phyloP scores from a whole-genome alignment of 176 grass and related monocot species.

The Carex kokanica region DNA sequence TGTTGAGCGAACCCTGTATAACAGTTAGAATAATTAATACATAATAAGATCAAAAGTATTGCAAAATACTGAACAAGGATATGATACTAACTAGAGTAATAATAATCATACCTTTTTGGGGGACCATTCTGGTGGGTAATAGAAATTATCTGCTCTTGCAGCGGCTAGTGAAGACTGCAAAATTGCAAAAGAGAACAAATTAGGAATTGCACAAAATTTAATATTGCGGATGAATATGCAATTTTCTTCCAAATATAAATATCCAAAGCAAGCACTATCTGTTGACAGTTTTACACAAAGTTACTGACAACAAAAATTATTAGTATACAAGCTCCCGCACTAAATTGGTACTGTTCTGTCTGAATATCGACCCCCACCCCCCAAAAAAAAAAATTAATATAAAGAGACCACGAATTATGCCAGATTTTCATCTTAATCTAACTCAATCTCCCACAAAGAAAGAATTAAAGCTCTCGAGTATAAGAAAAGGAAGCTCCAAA shows the following conservation, averaged over 20 bases:
- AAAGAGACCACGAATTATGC: background rate
- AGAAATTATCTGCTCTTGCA: conserved; percentile 92
- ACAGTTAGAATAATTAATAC: background rate
- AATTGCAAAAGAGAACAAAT: conserved; percentile 10
- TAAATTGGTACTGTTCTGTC: background rate
- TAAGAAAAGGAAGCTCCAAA: background rate
- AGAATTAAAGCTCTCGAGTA: background rate
- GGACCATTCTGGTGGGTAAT: conserved; percentile 97
- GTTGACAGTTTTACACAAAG: background rate
- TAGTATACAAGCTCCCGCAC: background rate
- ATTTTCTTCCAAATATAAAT: background rate
- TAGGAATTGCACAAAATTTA: conserved; percentile 2
- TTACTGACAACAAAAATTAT: background rate
- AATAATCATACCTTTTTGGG: conserved; percentile 66
- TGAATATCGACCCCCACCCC: too few species aligned
- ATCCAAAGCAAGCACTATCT: background rate
- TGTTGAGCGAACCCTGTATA: conserved; percentile 83
- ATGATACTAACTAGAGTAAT: background rate
- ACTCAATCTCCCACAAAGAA: background rate
- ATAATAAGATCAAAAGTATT: conserved; percentile 13
- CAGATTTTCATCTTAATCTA: background rate
- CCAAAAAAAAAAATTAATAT: too few species aligned
- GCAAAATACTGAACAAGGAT: background rate
- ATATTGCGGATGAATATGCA: background rate
- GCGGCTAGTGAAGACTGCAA: conserved; percentile 81